Evolutionary conservation across 2,329 filamentous ascomycete genomes (phyloP), one percentile per base, ranked within the genome.

Genomic region (Sporothrix mexicana): DNA sequence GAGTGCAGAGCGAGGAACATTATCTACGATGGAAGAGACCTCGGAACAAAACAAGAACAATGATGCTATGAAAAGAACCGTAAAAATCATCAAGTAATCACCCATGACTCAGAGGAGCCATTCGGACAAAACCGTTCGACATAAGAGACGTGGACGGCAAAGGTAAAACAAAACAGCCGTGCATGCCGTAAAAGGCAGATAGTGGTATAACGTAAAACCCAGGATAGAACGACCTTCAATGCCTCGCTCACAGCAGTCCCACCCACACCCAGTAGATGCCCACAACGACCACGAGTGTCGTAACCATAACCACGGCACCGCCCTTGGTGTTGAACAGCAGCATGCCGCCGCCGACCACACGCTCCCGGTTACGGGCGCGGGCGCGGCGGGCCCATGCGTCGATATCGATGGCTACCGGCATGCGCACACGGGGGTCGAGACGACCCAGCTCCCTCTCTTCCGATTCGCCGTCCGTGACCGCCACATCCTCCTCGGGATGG

Each of bases 301-400:
- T 83, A 1, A 80, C 79, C 49, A 89, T 77, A 12, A 86, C 78
- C 72, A 83, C 77, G 2, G 85, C 85, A 1, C 86, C 86, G 75
- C 87, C 81, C 74, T 81, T 82, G 12, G 87, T 89, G 75, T 86
- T 85, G 80, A 86, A 87, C 55, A 89, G 77, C 61, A 88, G 82
- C 80, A 87, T 86, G 68, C 84, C 84, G 85, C 85, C 88, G 8
- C 88, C 88, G 1, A 85, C 84, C 64, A 85, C 77, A 36, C 84
- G 75, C 78, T 88, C 86, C 74, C 81, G 82, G 74, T 80, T 79
- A 69, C 85, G 79, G 23, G 85, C 86, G 10, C 81, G 81, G 20
- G 80, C 81, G 36, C 88, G 82, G 71, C 86, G 82, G 61, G 84
- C 83, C 86, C 87, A 89, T 2, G 87, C 84, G 74, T 88, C 84